These are phyloP conservation scores for Pichia sp. DNA, from an alignment of 1,139 yeast species.

Conservation along the genomic window DNA sequence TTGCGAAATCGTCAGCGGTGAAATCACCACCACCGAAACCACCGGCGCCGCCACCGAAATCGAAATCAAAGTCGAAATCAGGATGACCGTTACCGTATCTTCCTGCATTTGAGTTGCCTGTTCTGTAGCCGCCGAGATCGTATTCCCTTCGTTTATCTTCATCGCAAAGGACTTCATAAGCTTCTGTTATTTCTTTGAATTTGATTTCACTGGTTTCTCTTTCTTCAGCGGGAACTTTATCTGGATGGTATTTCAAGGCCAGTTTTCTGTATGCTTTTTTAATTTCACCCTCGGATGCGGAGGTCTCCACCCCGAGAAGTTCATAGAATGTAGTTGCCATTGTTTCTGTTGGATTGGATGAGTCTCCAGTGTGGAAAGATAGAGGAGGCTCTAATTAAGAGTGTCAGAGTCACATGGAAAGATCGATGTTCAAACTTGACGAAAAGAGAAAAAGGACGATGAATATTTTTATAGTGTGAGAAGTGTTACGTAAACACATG, in stretches of 20 bases:
- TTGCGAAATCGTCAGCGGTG: constrained; percentile 23
- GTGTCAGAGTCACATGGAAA: too few species aligned
- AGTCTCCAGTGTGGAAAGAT: too few species aligned
- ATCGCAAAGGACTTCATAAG: constrained; percentile 87
- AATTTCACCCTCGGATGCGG: constrained; percentile 77
- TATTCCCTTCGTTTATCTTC: constrained; percentile 82
- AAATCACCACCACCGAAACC: constrained; percentile 38
- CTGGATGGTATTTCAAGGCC: constrained; percentile 94
- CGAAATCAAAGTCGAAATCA: constrained; percentile 16
- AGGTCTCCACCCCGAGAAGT: constrained; percentile 71
- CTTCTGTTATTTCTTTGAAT: constrained; percentile 89
- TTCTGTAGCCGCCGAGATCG: constrained; percentile 52
- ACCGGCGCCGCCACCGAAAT: constrained; percentile 20
- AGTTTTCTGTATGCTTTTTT: constrained; percentile 93
- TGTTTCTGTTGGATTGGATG: background rate
- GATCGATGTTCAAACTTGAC: too few species aligned
- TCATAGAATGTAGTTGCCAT: constrained; percentile 55
- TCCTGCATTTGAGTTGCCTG: constrained; percentile 2
- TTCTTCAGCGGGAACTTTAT: constrained; percentile 62
- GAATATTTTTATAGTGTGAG: too few species aligned
- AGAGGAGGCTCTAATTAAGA: too few species aligned
- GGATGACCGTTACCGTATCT: constrained; percentile 9
- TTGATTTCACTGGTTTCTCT: constrained; percentile 85
- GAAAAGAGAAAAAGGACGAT: too few species aligned
- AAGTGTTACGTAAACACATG: too few species aligned